A percentile compares a stretch with the other conserved stretches of the same genome.
These are phyloP conservation scores for Suhomyces maxii DNA, from an alignment of 1,139 yeast species.

Conservation along the genomic window DNA sequence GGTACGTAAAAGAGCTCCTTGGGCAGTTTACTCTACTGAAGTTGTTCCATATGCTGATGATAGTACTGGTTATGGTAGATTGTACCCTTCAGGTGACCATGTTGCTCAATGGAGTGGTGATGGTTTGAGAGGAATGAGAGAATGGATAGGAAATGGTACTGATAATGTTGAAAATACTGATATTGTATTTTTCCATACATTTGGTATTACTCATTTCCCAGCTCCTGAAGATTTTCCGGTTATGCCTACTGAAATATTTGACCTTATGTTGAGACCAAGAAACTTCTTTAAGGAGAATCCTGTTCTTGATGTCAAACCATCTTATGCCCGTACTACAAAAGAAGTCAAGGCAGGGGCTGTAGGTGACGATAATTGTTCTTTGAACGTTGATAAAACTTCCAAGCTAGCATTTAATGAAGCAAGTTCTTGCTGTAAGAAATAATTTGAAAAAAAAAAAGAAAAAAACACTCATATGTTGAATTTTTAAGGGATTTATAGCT, in stretches of 20 bases:
- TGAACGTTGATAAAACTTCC: slow-evolving; percentile 42
- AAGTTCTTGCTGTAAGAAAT: slow-evolving; percentile 20
- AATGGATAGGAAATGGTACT: slow-evolving; percentile 70
- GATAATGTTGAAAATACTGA: slow-evolving; percentile 68
- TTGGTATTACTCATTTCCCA: slow-evolving; percentile 84
- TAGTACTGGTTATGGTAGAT: slow-evolving; percentile 49
- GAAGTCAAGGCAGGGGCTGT: slow-evolving; percentile 48
- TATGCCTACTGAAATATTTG: slow-evolving; percentile 83
- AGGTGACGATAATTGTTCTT: slow-evolving; percentile 38
- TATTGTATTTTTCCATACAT: slow-evolving; percentile 73
- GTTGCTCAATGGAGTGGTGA: slow-evolving; percentile 82
- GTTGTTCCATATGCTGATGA: slow-evolving; percentile 70
- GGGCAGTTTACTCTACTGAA: slow-evolving; percentile 68
- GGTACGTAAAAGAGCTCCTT: slow-evolving; percentile 79
- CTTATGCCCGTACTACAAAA: slow-evolving; percentile 62
- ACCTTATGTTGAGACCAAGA: slow-evolving; percentile 73
- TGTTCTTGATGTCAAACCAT: slow-evolving; percentile 70
- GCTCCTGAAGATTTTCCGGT: slow-evolving; percentile 89
- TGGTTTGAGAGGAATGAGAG: slow-evolving; percentile 66
- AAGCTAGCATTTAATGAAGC: slow-evolving; percentile 39
- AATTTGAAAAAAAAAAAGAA: neutral
- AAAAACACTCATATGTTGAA: neutral
- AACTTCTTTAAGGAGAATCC: slow-evolving; percentile 78
- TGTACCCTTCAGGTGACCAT: slow-evolving; percentile 79
- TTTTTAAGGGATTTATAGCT: neutral